phyloP scores from a whole-genome alignment of 2,329 filamentous ascomycete species.

The Beauveria varroae region DNA sequence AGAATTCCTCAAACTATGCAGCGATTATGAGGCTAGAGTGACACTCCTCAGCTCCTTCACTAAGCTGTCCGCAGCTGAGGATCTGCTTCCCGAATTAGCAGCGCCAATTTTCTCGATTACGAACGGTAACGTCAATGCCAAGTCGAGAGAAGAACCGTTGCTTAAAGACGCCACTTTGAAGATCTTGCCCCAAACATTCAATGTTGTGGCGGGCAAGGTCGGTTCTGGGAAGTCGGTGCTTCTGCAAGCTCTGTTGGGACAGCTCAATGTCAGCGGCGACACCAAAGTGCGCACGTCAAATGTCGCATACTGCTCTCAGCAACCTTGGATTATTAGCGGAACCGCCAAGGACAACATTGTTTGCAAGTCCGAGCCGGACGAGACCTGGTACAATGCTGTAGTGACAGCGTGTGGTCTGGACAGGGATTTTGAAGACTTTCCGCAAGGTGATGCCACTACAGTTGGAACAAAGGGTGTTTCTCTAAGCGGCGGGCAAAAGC shows the following conservation, averaged over 20 bases:
- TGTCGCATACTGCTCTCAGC: conserved; percentile 19
- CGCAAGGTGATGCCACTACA: conserved; percentile 17
- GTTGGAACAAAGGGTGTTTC: conserved; percentile 17
- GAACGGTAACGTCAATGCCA: background rate
- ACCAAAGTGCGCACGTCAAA: conserved; percentile 10
- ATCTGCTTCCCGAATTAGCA: background rate
- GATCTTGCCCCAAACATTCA: conserved; percentile 12
- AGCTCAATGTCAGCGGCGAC: conserved; percentile 13
- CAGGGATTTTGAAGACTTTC: conserved; percentile 16
- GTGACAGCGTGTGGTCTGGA: conserved; percentile 16
- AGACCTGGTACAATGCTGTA: conserved; percentile 17
- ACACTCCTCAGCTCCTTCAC: background rate
- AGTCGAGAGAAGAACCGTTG: conserved; percentile 3
- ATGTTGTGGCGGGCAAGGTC: conserved; percentile 18
- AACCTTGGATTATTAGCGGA: conserved; percentile 17
- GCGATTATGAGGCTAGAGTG: background rate
- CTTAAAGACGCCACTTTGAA: conserved; percentile 12
- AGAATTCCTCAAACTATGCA: background rate
- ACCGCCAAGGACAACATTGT: conserved; percentile 19
- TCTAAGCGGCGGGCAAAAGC: conserved; percentile 22
- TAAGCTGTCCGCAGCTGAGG: background rate
- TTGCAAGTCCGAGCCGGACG: conserved; percentile 14
- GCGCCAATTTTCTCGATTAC: background rate
- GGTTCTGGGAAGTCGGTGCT: conserved; percentile 19
- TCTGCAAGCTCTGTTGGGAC: conserved; percentile 16